These are phyloP conservation scores for Boletus subcaerulescens DNA, from an alignment of 768 basidiomycete genomes.

Conservation along the genomic window DNA sequence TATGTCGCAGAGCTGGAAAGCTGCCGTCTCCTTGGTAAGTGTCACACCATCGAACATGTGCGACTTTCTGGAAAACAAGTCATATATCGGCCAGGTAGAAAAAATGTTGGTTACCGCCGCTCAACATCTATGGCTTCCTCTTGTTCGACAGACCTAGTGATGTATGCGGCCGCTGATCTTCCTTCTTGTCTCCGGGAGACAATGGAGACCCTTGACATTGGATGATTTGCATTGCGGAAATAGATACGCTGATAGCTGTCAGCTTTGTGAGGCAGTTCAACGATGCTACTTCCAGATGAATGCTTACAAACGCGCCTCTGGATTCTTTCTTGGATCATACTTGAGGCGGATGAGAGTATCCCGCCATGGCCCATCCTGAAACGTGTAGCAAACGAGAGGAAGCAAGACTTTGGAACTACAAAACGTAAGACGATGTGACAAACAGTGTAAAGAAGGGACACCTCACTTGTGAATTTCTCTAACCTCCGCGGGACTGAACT, in stretches of 20 bases:
- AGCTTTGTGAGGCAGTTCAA: constrained; percentile 2
- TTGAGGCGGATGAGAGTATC: constrained; percentile 84
- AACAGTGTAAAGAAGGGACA: not conserved
- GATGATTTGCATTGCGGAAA: constrained; percentile 85
- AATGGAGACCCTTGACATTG: constrained; percentile 75
- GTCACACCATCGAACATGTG: constrained; percentile 89
- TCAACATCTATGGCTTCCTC: constrained; percentile 32
- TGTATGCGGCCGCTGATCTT: constrained; percentile 25
- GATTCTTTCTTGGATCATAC: constrained; percentile 84
- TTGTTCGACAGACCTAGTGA: constrained; percentile 31
- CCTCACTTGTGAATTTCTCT: constrained; percentile 74
- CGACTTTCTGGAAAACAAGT: constrained; percentile 44
- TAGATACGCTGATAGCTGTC: constrained; percentile 87
- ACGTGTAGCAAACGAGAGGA: constrained; percentile 81
- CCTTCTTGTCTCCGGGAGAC: constrained; percentile 58
- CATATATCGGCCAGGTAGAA: not conserved
- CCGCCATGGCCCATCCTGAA: constrained; percentile 92
- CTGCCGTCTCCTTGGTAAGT: constrained; percentile 80
- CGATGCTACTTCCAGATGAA: not conserved
- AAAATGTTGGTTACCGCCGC: constrained; percentile 24
- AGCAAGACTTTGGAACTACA: constrained; percentile 77
- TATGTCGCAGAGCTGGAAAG: constrained; percentile 94
- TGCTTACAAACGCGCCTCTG: constrained; percentile 72
- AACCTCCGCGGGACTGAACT: constrained; percentile 64
- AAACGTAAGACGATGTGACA: constrained; percentile 2